Percentiles rank a stretch among this genome's conserved stretches.
Conservation (phyloP, 768 basidiomycete genomes). For the Rhizopogon vinicolor region DNA sequence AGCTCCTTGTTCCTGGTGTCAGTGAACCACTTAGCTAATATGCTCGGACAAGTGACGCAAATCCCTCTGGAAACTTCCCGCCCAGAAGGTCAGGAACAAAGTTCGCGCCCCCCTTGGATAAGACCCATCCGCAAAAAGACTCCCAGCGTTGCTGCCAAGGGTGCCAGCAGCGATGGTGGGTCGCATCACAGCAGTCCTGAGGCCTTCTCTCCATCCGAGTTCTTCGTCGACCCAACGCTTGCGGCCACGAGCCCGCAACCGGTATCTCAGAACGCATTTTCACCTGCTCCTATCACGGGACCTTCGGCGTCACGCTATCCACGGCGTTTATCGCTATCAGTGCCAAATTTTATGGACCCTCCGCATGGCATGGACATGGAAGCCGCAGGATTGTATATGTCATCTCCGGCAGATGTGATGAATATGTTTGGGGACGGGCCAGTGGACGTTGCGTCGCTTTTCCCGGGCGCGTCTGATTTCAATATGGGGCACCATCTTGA, state of each 20-base stretch:
- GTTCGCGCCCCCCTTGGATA: constrained; percentile 77
- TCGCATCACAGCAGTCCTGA: constrained; percentile 56
- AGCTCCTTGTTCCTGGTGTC: constrained; percentile 16
- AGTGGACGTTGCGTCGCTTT: constrained; percentile 32
- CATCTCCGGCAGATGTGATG: constrained; percentile 53
- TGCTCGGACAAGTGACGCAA: constrained; percentile 55
- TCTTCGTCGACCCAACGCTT: constrained; percentile 46
- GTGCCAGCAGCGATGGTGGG: constrained; percentile 38
- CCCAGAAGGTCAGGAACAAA: constrained; percentile 44
- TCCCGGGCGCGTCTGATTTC: constrained; percentile 22
- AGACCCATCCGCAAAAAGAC: constrained; percentile 82
- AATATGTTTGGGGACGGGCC: constrained; percentile 51
- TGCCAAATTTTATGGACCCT: constrained; percentile 25
- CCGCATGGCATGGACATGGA: constrained; percentile 43
- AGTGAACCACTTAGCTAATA: constrained; percentile 7
- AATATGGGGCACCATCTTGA: constrained; percentile 23
- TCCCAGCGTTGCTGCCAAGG: constrained; percentile 41
- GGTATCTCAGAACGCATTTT: constrained; percentile 10
- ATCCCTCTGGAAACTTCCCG: constrained; percentile 76
- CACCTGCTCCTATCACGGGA: constrained; percentile 14
- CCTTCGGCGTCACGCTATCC: constrained; percentile 17
- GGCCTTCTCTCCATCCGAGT: constrained; percentile 59
- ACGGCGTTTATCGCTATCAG: constrained; percentile 20
- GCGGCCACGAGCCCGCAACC: constrained; percentile 22
- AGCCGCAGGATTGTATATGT: constrained; percentile 46